phyloP scores from a whole-genome alignment of 1,284 basidiomycete species.

The Ceratobasidium sp. region DNA sequence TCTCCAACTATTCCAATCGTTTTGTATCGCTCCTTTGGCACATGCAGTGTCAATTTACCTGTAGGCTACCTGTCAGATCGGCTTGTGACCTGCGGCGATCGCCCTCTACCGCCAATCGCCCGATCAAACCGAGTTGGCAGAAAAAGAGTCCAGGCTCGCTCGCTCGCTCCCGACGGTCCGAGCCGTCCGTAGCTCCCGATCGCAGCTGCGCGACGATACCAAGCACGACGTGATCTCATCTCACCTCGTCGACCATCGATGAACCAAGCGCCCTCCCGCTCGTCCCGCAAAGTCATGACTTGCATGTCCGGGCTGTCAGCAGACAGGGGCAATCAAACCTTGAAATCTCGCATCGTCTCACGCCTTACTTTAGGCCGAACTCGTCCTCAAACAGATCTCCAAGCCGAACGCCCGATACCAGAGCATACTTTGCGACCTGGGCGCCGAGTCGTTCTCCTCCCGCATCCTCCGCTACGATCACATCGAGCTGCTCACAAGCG shows the following conservation, averaged over 20 bases:
- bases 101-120: conserved; percentile 8
- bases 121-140: conserved; percentile 8
- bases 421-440: background rate
- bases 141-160: conserved; percentile 8
- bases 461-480: background rate
- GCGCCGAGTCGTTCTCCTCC: background rate
- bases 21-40: conserved; percentile 7
- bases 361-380: background rate
- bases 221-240: conserved; percentile 31
- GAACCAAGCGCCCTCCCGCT: conserved; percentile 27
- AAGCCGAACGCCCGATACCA: conserved; percentile 30
- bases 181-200: conserved; percentile 5
- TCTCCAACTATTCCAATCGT: conserved; percentile 12
- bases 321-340: conserved; percentile 10
- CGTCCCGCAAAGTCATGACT: conserved; percentile 4
- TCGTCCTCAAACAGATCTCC: conserved; percentile 3
- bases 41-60: background rate
- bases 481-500: conserved; percentile 20
- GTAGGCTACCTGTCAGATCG: background rate
- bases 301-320: conserved; percentile 5
- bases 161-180: background rate
- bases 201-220: conserved; percentile 14
- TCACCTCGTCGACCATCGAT: conserved; percentile 38
- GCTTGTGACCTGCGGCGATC: background rate
- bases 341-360: background rate